Percentiles rank a stretch among this genome's conserved stretches.
phyloP scores from a whole-genome alignment of 1,284 basidiomycete species.

The Ustilago trichophora region DNA sequence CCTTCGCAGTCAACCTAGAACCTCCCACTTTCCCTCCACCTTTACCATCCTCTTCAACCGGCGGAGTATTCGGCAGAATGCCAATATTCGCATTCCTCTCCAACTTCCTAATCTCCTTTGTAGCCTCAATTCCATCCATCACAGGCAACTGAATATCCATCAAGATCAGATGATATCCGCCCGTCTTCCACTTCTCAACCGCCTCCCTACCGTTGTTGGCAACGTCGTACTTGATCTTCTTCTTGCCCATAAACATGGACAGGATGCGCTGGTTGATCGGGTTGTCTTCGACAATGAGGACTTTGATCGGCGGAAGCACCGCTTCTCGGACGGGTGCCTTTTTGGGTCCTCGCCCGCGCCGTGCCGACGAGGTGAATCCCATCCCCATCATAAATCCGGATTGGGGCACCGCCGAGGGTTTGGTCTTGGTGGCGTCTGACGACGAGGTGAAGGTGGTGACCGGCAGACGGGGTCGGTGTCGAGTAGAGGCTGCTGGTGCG shows the following conservation, averaged over 20 bases:
- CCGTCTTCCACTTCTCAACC: constrained; percentile 92
- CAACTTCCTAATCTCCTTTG: constrained; percentile 89
- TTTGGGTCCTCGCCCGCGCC: constrained; percentile 45
- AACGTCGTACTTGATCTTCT: constrained; percentile 93
- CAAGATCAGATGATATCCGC: constrained; percentile 93
- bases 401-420: constrained; percentile 60
- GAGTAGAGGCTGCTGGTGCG: constrained; percentile 7
- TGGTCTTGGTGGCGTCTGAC: constrained; percentile 26
- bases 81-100: constrained; percentile 77
- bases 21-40: constrained; percentile 2
- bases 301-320: constrained; percentile 64
- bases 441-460: constrained; percentile 24
- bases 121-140: constrained; percentile 97
- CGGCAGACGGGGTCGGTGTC: constrained; percentile 13
- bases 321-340: constrained; percentile 55
- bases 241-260: constrained; percentile 93
- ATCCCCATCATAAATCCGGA: constrained; percentile 63
- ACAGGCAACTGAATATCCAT: constrained; percentile 99
- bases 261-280: constrained; percentile 98
- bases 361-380: constrained; percentile 49
- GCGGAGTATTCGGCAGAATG: constrained; percentile 75
- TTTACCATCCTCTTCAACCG: constrained; percentile 51
- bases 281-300: constrained; percentile 75
- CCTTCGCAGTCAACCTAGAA: constrained; percentile 21
- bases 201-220: constrained; percentile 96